Base-by-base conservation (phyloP, 2,329 filamentous ascomycete genomes). In the Venturiaceae sp. region DNA sequence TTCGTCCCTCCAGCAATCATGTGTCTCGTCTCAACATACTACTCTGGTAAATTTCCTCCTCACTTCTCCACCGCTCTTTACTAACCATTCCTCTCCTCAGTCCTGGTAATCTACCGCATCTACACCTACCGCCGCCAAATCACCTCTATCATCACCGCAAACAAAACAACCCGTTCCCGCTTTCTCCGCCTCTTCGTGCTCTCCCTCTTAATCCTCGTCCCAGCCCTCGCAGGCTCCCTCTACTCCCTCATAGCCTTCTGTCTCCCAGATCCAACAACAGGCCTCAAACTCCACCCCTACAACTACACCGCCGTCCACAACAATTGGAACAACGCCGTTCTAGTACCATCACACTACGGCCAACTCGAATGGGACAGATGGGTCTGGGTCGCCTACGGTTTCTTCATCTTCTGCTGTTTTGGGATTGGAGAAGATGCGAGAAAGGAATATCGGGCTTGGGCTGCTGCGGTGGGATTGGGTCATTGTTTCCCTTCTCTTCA, bases 171-270 rank as follows among this genome's bases (percentile, higher is more conserved):
- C 57, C 80, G 80, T 55, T 80, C 81, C 1, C 78, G 83, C 60
- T 87, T 87, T 72, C 63, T 84, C 57, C 80, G 85, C 39, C 78
- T 84, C 47, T 83, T 83, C 63, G 65, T 81, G 50, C 77, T 88
- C 66, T 76, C 83, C 33, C 14, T 79, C 39, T 64, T 78, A 39
- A 79, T 81, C 61, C 68, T 85, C 1, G 83, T 28, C 33, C 44
- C 37, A 5, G 26, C 47, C 30, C 28, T 58, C 21, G n/a, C 47
- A 26, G 21, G 16, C 32, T 32, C 21, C 19, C 11, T 58, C 34
- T 3, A 26, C 34, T n/a, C 34, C 46, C 39, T 57, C 11, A 8
- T 37, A 5, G 34, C 28, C n/a, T 53, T 53, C 52, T 6, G 23
- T 30, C 30, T 33, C 19, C 30, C 33, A n/a, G 44, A 50, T 30